Evolutionary conservation across 176 grass and related monocot species (phyloP).

Genomic region (Elaeis guineensis): DNA sequence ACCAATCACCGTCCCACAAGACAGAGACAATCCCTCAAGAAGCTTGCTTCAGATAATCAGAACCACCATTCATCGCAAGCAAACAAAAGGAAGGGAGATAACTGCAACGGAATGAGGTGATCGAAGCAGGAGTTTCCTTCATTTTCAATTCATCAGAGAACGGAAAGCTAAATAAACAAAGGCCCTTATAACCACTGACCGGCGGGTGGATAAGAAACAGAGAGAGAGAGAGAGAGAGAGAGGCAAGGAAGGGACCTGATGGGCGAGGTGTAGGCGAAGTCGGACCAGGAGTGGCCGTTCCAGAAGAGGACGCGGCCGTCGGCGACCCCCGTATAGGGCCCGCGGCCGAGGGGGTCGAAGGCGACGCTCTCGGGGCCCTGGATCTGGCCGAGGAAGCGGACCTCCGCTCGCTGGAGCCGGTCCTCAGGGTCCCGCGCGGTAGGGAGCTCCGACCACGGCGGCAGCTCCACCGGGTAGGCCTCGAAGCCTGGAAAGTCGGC

Average conservation of each 20-base stretch:
- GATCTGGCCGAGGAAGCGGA: constrained; percentile 70
- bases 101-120: no score
- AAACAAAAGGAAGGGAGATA: no score
- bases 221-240: no score
- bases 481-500: constrained; percentile 84
- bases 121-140: no score
- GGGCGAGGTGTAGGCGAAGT: constrained; percentile 76
- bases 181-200: no score
- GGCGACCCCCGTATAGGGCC: constrained; percentile 81
- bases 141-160: no score
- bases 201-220: no score
- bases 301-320: constrained; percentile 82
- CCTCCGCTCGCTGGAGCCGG: constrained; percentile 58
- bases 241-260: constrained; percentile 32
- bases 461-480: constrained; percentile 37
- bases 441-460: constrained; percentile 39
- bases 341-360: constrained; percentile 79
- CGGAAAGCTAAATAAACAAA: no score
- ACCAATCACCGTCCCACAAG: no score
- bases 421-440: constrained; percentile 36
- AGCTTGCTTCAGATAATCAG: no score
- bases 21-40: no score
- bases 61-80: no score
- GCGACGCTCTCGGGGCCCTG: constrained; percentile 87
- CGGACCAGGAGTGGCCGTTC: constrained; percentile 51